A percentile compares a stretch with the other conserved stretches of the same genome.
Evolutionary conservation across 208 protist genomes (phyloP).

Genomic region (Porcisia hertigi): DNA sequence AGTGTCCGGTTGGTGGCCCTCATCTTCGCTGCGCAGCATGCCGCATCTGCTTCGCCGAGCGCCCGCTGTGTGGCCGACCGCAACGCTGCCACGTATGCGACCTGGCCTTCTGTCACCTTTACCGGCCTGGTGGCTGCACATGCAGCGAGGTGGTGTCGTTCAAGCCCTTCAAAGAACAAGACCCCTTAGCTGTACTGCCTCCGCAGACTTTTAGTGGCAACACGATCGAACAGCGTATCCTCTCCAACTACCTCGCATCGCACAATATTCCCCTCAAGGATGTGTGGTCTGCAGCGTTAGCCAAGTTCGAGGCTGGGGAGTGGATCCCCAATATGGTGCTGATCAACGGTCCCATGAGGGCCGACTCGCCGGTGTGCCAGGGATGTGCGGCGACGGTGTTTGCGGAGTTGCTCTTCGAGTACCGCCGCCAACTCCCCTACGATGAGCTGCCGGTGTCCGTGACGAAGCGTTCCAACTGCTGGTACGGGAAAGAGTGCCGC

Average conservation of each 20-base stretch:
- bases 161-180: constrained; percentile 22
- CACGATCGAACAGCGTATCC: constrained; percentile 67
- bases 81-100: constrained; percentile 85
- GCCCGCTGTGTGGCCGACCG: constrained; percentile 68
- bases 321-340: constrained; percentile 69
- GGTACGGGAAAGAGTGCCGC: constrained; percentile 86
- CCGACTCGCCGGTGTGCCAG: constrained; percentile 53
- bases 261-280: constrained; percentile 32
- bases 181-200: constrained; percentile 33
- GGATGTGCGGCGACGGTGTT: constrained; percentile 60
- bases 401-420: constrained; percentile 77
- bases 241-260: constrained; percentile 56
- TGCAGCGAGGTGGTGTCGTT: constrained; percentile 13
- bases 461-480: constrained; percentile 77
- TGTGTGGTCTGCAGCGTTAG: constrained; percentile 58
- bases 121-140: constrained; percentile 54
- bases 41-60: constrained; percentile 56
- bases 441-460: constrained; percentile 63
- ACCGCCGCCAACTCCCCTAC: constrained; percentile 56
- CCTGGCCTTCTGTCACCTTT: constrained; percentile 74
- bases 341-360: constrained; percentile 45
- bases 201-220: constrained; percentile 69
- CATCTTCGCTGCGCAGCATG: constrained; percentile 64
- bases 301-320: constrained; percentile 37
- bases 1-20: constrained; percentile 46